Percentiles rank a stretch among this genome's conserved stretches.
phyloP scores from a whole-genome alignment of 345 rosid genomes.

The Fremontodendron californicum region DNA sequence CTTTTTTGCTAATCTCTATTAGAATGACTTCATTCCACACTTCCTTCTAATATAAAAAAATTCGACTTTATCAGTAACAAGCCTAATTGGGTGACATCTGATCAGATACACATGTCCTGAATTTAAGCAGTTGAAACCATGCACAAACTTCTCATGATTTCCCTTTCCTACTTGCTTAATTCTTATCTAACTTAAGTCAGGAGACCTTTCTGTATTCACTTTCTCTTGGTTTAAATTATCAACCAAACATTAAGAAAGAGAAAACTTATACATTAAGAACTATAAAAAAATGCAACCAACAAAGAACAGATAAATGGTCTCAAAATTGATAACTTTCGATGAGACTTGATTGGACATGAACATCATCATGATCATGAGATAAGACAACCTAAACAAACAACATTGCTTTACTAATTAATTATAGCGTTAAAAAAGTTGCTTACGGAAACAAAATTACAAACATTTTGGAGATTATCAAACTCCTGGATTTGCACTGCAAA shows the following conservation, averaged over 20 bases:
- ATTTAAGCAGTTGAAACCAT: background rate
- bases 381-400: conserved; percentile 1
- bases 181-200: background rate
- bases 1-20: background rate
- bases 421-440: conserved; percentile 43
- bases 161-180: background rate
- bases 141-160: background rate
- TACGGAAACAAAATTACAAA: conserved; percentile 61
- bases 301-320: background rate
- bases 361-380: background rate
- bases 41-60: background rate
- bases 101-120: background rate
- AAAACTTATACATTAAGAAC: background rate
- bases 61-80: background rate
- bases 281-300: background rate
- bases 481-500: conserved; percentile 93
- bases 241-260: background rate
- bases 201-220: background rate
- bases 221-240: background rate
- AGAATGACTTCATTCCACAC: background rate
- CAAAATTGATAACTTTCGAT: background rate
- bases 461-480: conserved; percentile 69
- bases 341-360: background rate
- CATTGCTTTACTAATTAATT: background rate
- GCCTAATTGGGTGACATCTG: background rate